phyloP scores from a whole-genome alignment of 2,329 filamentous ascomycete species.

The Ascocoryne sarcoides region DNA sequence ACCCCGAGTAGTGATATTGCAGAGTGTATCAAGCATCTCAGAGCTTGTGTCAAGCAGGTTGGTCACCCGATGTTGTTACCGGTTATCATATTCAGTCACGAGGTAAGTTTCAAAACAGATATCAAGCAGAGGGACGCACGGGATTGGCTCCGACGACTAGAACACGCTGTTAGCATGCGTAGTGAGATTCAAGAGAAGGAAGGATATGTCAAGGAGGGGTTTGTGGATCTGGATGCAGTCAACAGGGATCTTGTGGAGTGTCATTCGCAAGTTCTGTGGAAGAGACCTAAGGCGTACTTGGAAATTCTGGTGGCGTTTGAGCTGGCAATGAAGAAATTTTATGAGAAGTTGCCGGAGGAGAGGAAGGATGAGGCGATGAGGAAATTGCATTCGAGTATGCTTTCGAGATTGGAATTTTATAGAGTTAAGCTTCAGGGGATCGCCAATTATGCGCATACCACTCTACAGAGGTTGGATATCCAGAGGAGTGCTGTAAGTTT shows the following conservation, averaged over 20 bases:
- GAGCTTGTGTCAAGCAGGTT: slow-evolving; percentile 41
- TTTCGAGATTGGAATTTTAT: slow-evolving; percentile 49
- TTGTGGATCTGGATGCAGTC: slow-evolving; percentile 50
- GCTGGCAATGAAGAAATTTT: slow-evolving; percentile 27
- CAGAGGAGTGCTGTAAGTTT: slow-evolving; percentile 50
- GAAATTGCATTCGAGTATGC: slow-evolving; percentile 44
- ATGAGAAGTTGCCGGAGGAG: slow-evolving; percentile 11
- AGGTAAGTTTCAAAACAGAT: slow-evolving; percentile 47
- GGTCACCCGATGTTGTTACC: slow-evolving; percentile 54
- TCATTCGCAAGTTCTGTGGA: slow-evolving; percentile 55
- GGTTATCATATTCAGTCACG: slow-evolving; percentile 50
- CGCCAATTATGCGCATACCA: slow-evolving; percentile 55
- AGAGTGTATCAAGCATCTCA: slow-evolving; percentile 41
- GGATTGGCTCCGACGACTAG: slow-evolving; percentile 52
- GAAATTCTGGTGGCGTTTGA: slow-evolving; percentile 44
- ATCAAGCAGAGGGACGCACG: slow-evolving; percentile 53
- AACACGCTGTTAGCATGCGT: slow-evolving; percentile 54
- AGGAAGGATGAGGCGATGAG: slow-evolving; percentile 27
- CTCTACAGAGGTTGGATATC: slow-evolving; percentile 50
- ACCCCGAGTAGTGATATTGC: slow-evolving; percentile 49
- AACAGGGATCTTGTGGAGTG: slow-evolving; percentile 57
- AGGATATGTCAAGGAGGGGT: slow-evolving; percentile 44
- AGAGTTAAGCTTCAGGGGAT: slow-evolving; percentile 52
- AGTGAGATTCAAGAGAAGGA: slow-evolving; percentile 29
- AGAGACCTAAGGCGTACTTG: slow-evolving; percentile 53